Conservation (phyloP, 768 basidiomycete species). For the Tulasnella sp. region DNA sequence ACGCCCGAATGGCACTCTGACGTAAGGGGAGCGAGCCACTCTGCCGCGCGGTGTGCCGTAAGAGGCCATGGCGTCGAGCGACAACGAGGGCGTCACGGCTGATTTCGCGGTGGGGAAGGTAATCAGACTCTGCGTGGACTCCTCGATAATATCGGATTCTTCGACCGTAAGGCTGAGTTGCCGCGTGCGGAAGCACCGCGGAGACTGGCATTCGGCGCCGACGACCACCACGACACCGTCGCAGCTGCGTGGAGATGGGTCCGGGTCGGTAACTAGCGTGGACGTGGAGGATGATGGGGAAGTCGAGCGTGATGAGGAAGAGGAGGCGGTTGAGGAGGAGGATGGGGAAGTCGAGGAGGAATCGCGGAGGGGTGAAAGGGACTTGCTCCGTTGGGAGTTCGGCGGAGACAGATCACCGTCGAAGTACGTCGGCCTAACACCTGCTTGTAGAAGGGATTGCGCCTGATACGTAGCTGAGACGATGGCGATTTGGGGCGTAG, state of each 20-base stretch:
- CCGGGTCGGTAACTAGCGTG: slow-evolving; percentile 6
- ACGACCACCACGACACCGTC: background rate
- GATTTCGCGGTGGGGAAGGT: background rate
- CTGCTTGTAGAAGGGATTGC: background rate
- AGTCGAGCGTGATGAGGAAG: background rate
- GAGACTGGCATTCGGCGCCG: background rate
- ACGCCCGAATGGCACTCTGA: background rate
- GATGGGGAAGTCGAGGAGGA: slow-evolving; percentile 1
- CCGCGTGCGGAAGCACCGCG: background rate
- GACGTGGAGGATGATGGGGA: slow-evolving; percentile 1
- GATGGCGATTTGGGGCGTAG: background rate
- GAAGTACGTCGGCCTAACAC: background rate
- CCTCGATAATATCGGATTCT: background rate
- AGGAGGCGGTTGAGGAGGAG: background rate
- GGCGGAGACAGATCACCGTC: background rate
- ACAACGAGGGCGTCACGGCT: background rate
- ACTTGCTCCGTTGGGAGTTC: background rate
- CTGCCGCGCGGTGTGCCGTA: background rate
- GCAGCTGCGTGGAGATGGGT: background rate
- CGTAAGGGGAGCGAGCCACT: background rate
- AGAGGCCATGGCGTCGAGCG: background rate
- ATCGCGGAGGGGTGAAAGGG: background rate
- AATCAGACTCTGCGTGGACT: background rate
- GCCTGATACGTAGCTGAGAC: background rate
- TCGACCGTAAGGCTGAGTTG: background rate